A percentile compares a stretch with the other conserved stretches of the same genome.
phyloP scores from a whole-genome alignment of 192 early-diverging fungal species.

The Paraglomus brasilianum region DNA sequence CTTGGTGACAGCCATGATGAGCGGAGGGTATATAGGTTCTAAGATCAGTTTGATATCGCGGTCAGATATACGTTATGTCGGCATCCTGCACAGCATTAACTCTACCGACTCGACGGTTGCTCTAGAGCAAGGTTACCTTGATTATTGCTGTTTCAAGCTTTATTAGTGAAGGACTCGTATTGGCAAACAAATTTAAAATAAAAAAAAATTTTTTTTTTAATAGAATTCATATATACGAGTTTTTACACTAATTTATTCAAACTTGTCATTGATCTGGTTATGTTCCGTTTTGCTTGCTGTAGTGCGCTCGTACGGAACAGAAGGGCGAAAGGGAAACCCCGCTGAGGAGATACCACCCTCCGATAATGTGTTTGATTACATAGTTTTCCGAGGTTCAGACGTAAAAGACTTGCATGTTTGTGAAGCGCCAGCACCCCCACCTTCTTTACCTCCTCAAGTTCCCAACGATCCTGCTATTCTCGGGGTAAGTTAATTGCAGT shows the following conservation, averaged over 20 bases:
- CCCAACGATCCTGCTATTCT: conserved; percentile 87
- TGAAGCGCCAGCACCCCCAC: conserved; percentile 55
- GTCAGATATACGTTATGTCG: conserved; percentile 89
- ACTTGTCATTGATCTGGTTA: conserved; percentile 1
- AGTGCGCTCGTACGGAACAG: conserved; percentile 95
- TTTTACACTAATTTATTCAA: not conserved
- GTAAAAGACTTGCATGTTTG: conserved; percentile 80
- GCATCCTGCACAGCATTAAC: conserved; percentile 85
- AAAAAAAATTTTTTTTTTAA: not conserved
- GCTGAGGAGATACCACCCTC: conserved; percentile 84
- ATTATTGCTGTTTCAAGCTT: conserved; percentile 26
- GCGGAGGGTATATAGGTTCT: conserved; percentile 56
- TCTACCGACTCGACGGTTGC: conserved; percentile 83
- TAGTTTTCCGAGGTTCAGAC: conserved; percentile 93
- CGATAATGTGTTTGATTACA: conserved; percentile 85
- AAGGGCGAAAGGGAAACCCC: conserved; percentile 78
- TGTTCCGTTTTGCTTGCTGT: conserved; percentile 3
- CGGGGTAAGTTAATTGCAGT: conserved; percentile 43
- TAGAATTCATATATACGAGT: not conserved
- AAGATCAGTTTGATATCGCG: conserved; percentile 80
- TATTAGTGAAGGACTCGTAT: not conserved
- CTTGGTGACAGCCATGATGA: conserved; percentile 13
- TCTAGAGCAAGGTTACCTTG: conserved; percentile 74
- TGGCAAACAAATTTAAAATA: not conserved
- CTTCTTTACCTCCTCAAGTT: conserved; percentile 54